phyloP scores from a whole-genome alignment of 495 filamentous ascomycete species.

The Hypoxylon lienhwacheense region DNA sequence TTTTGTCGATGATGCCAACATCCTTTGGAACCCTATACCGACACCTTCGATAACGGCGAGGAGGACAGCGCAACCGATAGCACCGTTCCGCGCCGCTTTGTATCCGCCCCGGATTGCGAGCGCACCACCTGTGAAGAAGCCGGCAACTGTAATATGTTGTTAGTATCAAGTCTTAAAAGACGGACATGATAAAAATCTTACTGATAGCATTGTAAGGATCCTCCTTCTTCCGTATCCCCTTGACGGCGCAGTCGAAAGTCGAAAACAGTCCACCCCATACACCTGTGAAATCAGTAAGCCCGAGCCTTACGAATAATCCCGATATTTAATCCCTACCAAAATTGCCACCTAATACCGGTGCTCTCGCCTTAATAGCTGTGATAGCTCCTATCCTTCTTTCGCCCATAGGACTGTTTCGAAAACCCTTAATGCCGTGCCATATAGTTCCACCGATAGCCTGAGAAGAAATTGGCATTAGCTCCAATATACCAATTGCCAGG shows the following conservation, averaged over 20 bases:
- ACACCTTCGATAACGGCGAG: constrained; percentile 97
- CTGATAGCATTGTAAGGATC: constrained; percentile 93
- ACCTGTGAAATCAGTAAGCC: constrained; percentile 12
- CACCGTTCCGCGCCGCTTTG: constrained; percentile 86
- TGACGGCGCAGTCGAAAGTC: constrained; percentile 96
- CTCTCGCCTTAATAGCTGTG: constrained; percentile 95
- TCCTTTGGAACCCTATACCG: constrained; percentile 93
- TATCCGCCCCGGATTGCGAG: constrained; percentile 87
- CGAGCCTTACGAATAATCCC: neutral
- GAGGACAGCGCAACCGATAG: constrained; percentile 92
- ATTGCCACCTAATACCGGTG: constrained; percentile 94
- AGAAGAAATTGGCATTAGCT: constrained; percentile 7
- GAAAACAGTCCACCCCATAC: constrained; percentile 95
- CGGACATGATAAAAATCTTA: neutral
- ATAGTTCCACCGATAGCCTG: constrained; percentile 89
- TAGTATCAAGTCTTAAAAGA: neutral
- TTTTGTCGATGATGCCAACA: constrained; percentile 91
- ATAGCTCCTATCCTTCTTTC: constrained; percentile 94
- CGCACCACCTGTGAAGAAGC: constrained; percentile 94
- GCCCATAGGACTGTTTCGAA: constrained; percentile 83
- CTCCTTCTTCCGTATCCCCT: constrained; percentile 93
- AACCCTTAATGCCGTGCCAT: constrained; percentile 98
- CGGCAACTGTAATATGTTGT: constrained; percentile 58
- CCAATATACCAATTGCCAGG: neutral
- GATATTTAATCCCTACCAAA: constrained; percentile 59